These are phyloP conservation scores for Perilla frutescens DNA, from an alignment of 257 asterid species.

Conservation along the genomic window DNA sequence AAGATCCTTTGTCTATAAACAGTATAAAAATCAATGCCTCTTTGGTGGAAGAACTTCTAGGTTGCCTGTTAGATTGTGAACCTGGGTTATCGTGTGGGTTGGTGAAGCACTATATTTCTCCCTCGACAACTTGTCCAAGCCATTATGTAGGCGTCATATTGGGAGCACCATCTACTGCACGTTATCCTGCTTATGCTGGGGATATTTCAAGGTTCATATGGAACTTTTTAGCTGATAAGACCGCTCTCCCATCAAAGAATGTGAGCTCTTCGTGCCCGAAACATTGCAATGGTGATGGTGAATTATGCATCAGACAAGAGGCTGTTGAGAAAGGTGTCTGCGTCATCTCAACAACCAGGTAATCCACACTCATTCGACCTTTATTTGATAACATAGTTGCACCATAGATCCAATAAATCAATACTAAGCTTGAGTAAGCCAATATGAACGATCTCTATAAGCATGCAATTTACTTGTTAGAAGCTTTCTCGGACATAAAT, in stretches of 20 bases:
- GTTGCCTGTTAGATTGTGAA: constrained; percentile 80
- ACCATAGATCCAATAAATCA: background rate
- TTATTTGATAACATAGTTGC: background rate
- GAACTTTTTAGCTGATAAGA: constrained; percentile 89
- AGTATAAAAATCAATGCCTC: constrained; percentile 66
- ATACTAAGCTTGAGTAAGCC: too few species aligned
- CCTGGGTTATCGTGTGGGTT: constrained; percentile 85
- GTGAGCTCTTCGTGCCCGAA: constrained; percentile 67
- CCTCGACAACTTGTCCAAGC: constrained; percentile 77
- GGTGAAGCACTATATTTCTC: constrained; percentile 77
- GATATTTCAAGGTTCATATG: constrained; percentile 88
- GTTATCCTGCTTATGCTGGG: constrained; percentile 64
- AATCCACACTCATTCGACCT: constrained; percentile 5
- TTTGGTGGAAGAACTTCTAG: constrained; percentile 77
- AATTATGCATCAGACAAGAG: constrained; percentile 74
- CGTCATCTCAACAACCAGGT: constrained; percentile 90
- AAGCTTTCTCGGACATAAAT: too few species aligned
- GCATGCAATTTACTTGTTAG: too few species aligned
- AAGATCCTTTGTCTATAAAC: constrained; percentile 48
- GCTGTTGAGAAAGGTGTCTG: constrained; percentile 79
- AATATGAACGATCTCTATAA: too few species aligned
- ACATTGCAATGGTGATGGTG: constrained; percentile 63
- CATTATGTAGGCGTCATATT: constrained; percentile 84
- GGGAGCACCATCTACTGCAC: constrained; percentile 80
- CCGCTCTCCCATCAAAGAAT: constrained; percentile 63